Percentiles rank a stretch among this genome's conserved stretches.
Conservation (phyloP, 2,329 filamentous ascomycete species). For the Beauveria brongniartii region DNA sequence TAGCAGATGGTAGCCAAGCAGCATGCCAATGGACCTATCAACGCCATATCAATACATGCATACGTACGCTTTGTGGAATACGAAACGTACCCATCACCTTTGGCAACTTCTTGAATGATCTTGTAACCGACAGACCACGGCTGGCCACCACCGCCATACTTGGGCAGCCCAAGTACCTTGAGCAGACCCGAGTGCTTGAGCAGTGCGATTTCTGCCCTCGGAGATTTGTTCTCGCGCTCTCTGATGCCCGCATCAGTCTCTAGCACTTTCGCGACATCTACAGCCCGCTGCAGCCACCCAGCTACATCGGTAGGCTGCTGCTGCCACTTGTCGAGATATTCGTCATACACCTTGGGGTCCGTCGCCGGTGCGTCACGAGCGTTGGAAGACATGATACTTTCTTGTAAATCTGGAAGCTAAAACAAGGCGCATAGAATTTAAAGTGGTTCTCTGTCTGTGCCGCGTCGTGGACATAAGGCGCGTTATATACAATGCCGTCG, state of each 20-base stretch:
- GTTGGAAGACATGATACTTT: constrained; percentile 12
- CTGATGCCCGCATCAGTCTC: constrained; percentile 25
- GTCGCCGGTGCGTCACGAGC: constrained; percentile 15
- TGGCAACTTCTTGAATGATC: constrained; percentile 53
- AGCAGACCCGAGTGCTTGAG: constrained; percentile 34
- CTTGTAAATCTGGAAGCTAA: no score
- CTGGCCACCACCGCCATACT: constrained; percentile 36
- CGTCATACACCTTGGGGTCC: constrained; percentile 30
- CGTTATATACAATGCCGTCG: not conserved
- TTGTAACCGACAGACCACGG: constrained; percentile 46
- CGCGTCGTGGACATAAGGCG: not conserved
- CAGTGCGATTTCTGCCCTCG: constrained; percentile 30
- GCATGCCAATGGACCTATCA: constrained; percentile 50
- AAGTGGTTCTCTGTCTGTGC: not conserved
- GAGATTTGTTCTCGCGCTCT: constrained; percentile 32
- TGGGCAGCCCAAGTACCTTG: constrained; percentile 29
- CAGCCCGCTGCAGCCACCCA: constrained; percentile 31
- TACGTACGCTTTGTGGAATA: not conserved
- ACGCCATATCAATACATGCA: not conserved
- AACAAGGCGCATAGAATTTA: not conserved
- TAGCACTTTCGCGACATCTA: constrained; percentile 29
- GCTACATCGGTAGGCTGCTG: constrained; percentile 22
- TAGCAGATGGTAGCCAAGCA: constrained; percentile 56
- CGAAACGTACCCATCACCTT: constrained; percentile 46
- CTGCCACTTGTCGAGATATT: constrained; percentile 29